These are phyloP conservation scores for Suillus placidus DNA, from an alignment of 768 basidiomycete species.

Conservation along the genomic window DNA sequence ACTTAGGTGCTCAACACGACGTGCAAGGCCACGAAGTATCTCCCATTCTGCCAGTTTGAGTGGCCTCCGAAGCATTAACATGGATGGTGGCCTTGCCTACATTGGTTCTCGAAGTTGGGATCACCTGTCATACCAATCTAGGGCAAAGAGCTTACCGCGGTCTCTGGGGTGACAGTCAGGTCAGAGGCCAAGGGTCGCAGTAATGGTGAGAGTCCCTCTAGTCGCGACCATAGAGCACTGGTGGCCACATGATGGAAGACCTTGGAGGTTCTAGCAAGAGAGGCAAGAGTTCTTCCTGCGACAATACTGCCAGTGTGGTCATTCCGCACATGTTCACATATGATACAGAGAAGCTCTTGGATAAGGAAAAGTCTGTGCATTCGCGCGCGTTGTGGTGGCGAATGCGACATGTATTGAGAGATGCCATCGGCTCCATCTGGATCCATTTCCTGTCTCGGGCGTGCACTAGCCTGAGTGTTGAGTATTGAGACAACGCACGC, in stretches of 20 bases:
- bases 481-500: not conserved
- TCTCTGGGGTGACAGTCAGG: not conserved
- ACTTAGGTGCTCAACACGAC: constrained; percentile 3
- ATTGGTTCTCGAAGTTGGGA: not conserved
- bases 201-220: constrained; percentile 10
- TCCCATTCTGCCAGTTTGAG: constrained; percentile 10
- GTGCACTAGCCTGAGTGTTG: not conserved
- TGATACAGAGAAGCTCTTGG: constrained; percentile 9
- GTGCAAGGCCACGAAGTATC: constrained; percentile 1
- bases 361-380: constrained; percentile 12
- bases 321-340: constrained; percentile 6
- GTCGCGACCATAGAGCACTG: constrained; percentile 9
- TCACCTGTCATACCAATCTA: not conserved
- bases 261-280: constrained; percentile 17
- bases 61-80: constrained; percentile 3
- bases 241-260: constrained; percentile 13
- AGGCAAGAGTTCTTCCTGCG: constrained; percentile 12
- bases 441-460: not conserved
- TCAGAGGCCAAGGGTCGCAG: constrained; percentile 6
- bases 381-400: not conserved
- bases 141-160: not conserved
- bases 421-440: not conserved
- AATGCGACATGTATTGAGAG: not conserved
- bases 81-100: not conserved
- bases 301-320: not conserved